Evolutionary conservation across 331 rosid species (phyloP).

Genomic region (Quercus phellos): DNA sequence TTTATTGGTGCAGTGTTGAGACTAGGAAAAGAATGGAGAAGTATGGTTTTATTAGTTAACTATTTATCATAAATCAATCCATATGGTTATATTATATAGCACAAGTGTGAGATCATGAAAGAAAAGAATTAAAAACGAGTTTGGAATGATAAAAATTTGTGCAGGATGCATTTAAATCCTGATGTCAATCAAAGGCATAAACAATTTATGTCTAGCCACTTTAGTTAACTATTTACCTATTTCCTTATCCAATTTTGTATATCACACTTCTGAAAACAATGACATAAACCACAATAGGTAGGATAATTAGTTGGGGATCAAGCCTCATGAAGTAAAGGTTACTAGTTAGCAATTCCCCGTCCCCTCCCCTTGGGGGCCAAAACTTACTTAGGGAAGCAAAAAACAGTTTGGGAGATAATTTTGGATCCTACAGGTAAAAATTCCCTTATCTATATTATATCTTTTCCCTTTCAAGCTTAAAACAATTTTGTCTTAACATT

Average conservation of each 20-base stretch:
- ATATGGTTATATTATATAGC: neutral
- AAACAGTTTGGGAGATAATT: neutral
- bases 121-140: neutral
- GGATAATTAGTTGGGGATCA: no score
- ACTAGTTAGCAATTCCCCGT: no score
- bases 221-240: neutral
- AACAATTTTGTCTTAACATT: neutral
- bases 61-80: constrained; percentile 1
- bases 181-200: neutral
- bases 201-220: neutral
- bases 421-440: neutral
- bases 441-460: neutral
- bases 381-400: no score
- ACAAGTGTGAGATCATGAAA: neutral
- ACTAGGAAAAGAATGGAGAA: neutral
- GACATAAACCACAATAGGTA: neutral
- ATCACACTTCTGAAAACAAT: neutral
- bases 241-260: constrained; percentile 9
- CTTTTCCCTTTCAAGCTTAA: neutral
- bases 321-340: no score
- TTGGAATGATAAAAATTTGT: neutral
- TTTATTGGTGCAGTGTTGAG: constrained; percentile 1
- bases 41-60: constrained; percentile 16
- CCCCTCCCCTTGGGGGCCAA: no score
- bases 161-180: neutral